Evolutionary conservation across 257 asterid species (phyloP).

Genomic region (Solanum neorickii): DNA sequence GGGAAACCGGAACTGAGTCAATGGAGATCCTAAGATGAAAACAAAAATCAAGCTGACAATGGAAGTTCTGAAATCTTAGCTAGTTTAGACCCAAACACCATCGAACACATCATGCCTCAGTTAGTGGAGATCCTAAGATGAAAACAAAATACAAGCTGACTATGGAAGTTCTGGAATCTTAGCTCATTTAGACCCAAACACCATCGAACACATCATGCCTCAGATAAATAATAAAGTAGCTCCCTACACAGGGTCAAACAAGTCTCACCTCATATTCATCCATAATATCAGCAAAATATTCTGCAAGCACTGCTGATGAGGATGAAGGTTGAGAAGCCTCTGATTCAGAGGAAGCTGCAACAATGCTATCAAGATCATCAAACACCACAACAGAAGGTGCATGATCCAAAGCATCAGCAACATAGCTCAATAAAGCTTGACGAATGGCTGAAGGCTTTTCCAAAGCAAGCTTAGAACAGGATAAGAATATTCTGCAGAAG

Average conservation of each 20-base stretch:
- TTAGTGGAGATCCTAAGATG: background rate
- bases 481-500: conserved; percentile 48
- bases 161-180: background rate
- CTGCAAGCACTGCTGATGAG: conserved; percentile 50
- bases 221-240: background rate
- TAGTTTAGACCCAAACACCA: background rate
- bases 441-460: conserved; percentile 73
- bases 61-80: background rate
- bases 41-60: background rate
- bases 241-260: background rate
- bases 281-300: conserved; percentile 68
- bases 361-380: conserved; percentile 92
- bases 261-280: conserved; percentile 76
- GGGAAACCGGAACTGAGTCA: background rate
- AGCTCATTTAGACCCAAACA: background rate
- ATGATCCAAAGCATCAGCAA: conserved; percentile 76
- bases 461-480: conserved; percentile 72
- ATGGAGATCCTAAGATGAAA: background rate
- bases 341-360: conserved; percentile 59
- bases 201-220: background rate
- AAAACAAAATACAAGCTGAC: background rate
- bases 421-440: conserved; percentile 50
- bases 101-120: background rate
- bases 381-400: conserved; percentile 82
- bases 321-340: conserved; percentile 75